Percentiles rank a stretch among this genome's conserved stretches.
These are phyloP conservation scores for Metschnikowia orientalis DNA, from an alignment of 805 yeast genomes.

Conservation along the genomic window DNA sequence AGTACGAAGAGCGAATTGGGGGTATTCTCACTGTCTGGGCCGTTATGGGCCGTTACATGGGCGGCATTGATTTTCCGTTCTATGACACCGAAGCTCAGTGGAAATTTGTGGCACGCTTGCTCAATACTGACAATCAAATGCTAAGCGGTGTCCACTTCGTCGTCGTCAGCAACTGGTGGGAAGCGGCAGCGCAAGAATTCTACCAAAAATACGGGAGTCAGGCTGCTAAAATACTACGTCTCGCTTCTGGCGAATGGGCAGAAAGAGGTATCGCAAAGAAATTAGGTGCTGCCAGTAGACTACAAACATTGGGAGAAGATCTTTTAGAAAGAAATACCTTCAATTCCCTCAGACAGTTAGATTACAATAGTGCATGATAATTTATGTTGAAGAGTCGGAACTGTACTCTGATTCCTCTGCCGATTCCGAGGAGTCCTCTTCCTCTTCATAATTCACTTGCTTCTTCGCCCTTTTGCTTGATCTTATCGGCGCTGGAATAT, in stretches of 20 bases:
- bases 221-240: slow-evolving; percentile 54
- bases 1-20: slow-evolving; percentile 79
- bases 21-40: slow-evolving; percentile 83
- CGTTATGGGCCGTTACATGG: slow-evolving; percentile 53
- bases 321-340: slow-evolving; percentile 51
- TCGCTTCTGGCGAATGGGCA: slow-evolving; percentile 52
- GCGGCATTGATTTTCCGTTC: slow-evolving; percentile 22
- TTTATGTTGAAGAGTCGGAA: no score
- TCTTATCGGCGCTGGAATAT: slow-evolving; percentile 25
- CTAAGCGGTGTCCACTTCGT: slow-evolving; percentile 68
- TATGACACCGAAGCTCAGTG: slow-evolving; percentile 46
- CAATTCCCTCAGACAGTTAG: slow-evolving; percentile 44
- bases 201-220: slow-evolving; percentile 60
- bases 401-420: no score
- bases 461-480: slow-evolving; percentile 16
- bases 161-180: slow-evolving; percentile 88
- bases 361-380: no score
- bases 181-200: slow-evolving; percentile 62
- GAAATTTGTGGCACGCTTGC: slow-evolving; percentile 66
- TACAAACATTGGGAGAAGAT: slow-evolving; percentile 75
- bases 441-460: slow-evolving; percentile 16
- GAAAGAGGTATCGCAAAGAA: slow-evolving; percentile 44
- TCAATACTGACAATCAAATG: slow-evolving; percentile 50
- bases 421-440: slow-evolving; percentile 20
- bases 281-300: slow-evolving; percentile 74